phyloP scores from a whole-genome alignment of 805 yeast species.

The Cyberlindnera maritima region DNA sequence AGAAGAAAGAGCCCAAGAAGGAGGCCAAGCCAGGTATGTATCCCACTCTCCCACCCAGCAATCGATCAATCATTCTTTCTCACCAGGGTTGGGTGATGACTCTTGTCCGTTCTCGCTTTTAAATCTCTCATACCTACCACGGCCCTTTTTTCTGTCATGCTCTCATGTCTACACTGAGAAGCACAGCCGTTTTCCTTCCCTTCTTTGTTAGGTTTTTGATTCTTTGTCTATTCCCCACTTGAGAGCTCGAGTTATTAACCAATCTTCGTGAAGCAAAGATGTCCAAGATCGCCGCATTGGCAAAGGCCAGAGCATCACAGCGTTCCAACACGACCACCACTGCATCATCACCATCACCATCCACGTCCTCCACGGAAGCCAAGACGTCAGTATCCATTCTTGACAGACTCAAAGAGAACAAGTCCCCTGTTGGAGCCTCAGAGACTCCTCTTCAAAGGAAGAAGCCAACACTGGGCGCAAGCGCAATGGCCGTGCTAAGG shows the following conservation, averaged over 20 bases:
- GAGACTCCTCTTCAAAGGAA: neutral
- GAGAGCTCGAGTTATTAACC: constrained; percentile 14
- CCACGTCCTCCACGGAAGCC: too few relatives aligned
- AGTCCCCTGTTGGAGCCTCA: too few relatives aligned
- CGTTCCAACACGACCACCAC: too few relatives aligned
- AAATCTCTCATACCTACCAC: too few relatives aligned
- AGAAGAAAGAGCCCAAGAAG: constrained; percentile 20
- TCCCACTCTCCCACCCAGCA: constrained; percentile 5
- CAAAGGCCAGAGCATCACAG: constrained; percentile 24
- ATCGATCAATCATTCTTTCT: constrained; percentile 1
- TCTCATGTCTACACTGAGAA: too few relatives aligned
- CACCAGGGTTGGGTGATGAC: neutral
- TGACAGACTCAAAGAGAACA: constrained; percentile 19
- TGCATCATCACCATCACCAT: neutral
- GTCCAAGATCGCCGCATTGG: constrained; percentile 25
- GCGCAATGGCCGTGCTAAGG: neutral
- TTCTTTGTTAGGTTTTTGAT: constrained; percentile 8
- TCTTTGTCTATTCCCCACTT: too few relatives aligned
- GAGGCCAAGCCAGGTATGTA: constrained; percentile 17
- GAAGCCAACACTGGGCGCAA: constrained; percentile 1
- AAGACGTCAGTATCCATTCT: constrained; percentile 22
- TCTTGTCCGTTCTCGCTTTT: constrained; percentile 1
- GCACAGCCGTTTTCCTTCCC: neutral
- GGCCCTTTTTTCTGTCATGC: too few relatives aligned
- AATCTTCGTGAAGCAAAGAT: constrained; percentile 6